Evolutionary conservation across 2,329 filamentous ascomycete genomes (phyloP), one percentile per base, ranked within the genome.

Genomic region (Hypomyces rosellus): DNA sequence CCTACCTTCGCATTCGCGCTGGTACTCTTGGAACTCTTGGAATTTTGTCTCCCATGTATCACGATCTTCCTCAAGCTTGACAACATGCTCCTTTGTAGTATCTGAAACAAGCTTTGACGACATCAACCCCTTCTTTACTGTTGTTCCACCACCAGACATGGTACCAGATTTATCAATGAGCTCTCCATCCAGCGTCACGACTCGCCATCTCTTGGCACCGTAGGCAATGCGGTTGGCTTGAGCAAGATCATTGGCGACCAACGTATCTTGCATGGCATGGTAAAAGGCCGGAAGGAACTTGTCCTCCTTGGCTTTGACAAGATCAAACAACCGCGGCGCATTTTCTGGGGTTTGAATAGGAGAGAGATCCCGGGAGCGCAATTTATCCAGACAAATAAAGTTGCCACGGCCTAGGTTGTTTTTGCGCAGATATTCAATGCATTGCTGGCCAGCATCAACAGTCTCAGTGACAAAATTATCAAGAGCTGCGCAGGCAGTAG

Each of bases 201-300:
- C 93, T 57, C 93, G 85, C 93, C 93, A 99, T 67, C 93, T 77
- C 73, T 84, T 88, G 42, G 88, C 88, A 39, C 93, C 92, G 62
- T 97, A 99, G 7, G 93, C 93, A 57, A 99, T 96, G 43, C 93
- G 85, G 69, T 97, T 96, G 2, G 93, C 95, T 66, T 99, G 93
- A n/a, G 88, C 85, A 13, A 99, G 79, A 62, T 99, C 89, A 47
- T 84, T 85, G 5, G 93, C 93, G 14, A 99, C 95, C 2, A 99
- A 75, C 0, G 95, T 99, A 65, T 99, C 92, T 62, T 96, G 89
- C 58, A 99, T 82, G 6, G 95, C 89, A 61, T 92, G 93, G 69
- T 92, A 99, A 69, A 99, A 99, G 0, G 93, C 93, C 1, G 92
- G 87, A 3, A 79, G 78, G 69, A 97, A 96, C 56, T 79, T 87